Evolutionary conservation across 768 basidiomycete species (phyloP).

Genomic region (Xerocomellus amylosporus): DNA sequence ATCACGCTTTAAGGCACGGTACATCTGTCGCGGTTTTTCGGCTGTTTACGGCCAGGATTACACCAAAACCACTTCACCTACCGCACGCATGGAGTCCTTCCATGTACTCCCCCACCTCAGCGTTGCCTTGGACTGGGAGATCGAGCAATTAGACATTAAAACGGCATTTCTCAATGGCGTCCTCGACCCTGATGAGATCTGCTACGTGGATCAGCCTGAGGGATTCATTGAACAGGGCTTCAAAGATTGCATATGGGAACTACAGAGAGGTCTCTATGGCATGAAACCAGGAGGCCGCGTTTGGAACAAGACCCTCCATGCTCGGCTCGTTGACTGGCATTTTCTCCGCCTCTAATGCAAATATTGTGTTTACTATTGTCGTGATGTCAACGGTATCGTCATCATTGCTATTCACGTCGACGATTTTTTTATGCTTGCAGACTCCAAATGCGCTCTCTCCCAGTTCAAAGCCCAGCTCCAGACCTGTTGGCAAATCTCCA

Average conservation of each 20-base stretch:
- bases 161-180: background rate
- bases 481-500: no score
- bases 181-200: background rate
- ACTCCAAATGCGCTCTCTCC: no score
- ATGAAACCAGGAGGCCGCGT: constrained; percentile 18
- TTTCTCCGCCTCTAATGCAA: no score
- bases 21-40: background rate
- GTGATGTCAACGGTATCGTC: constrained; percentile 18
- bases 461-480: no score
- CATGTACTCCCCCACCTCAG: background rate
- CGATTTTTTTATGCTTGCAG: constrained; percentile 26
- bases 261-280: constrained; percentile 13
- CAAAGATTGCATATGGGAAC: background rate
- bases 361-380: no score
- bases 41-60: background rate
- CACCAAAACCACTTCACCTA: background rate
- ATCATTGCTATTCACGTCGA: constrained; percentile 38
- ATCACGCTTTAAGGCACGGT: background rate
- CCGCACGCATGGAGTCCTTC: background rate
- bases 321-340: no score
- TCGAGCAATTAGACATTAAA: background rate
- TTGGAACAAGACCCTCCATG: no score
- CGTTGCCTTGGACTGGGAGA: background rate
- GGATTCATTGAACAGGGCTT: background rate
- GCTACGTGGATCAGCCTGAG: background rate